These are phyloP conservation scores for Mycena crocata DNA, from an alignment of 768 basidiomycete genomes.

Conservation along the genomic window DNA sequence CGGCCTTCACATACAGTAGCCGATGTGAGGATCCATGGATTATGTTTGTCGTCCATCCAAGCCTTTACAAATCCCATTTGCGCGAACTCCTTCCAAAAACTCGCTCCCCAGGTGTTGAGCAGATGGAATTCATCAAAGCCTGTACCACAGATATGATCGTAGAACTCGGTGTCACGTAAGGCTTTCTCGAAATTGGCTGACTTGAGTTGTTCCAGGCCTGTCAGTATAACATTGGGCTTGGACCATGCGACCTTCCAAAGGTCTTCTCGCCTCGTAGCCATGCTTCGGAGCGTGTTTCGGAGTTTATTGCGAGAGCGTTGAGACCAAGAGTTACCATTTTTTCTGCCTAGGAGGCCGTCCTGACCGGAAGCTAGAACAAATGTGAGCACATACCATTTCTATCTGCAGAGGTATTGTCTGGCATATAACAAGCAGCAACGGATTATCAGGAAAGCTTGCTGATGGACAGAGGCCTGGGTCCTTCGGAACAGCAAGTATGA, in stretches of 20 bases:
- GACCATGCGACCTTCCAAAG: constrained; percentile 2
- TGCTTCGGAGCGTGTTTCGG: no score
- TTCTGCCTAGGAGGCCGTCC: no score
- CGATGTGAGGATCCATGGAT: background rate
- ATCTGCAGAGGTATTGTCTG: no score
- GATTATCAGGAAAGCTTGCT: no score
- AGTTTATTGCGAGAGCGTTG: background rate
- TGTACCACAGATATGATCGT: constrained; percentile 15
- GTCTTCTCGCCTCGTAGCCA: background rate
- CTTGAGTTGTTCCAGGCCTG: constrained; percentile 25
- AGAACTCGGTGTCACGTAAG: constrained; percentile 11
- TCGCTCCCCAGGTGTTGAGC: constrained; percentile 24
- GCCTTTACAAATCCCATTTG: constrained; percentile 28
- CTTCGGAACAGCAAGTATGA: no score
- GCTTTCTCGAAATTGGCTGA: constrained; percentile 12
- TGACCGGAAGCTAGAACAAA: no score
- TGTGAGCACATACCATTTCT: no score
- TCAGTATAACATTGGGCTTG: constrained; percentile 6
- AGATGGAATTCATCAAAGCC: constrained; percentile 31
- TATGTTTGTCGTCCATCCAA: background rate
- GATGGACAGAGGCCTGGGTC: no score
- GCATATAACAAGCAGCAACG: no score
- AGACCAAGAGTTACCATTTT: no score
- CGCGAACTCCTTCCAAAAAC: constrained; percentile 24
- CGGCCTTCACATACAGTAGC: background rate